Evolutionary conservation across 805 yeast species (phyloP), one percentile per base, ranked within the genome.

Genomic region (Dipodascus albidus): DNA sequence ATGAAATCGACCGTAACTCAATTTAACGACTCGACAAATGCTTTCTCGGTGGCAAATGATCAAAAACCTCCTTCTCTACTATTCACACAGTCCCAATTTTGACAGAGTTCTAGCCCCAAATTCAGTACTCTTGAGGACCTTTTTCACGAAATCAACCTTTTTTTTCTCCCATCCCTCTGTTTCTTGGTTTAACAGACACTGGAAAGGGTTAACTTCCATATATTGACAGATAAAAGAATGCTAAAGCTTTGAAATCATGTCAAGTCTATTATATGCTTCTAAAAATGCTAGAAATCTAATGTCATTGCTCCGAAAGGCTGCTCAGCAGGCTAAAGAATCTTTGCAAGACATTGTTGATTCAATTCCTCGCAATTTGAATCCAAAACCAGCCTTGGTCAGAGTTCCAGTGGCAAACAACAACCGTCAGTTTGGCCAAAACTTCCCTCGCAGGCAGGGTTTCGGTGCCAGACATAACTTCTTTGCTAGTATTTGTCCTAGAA

Each of bases 281-380:
- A 41, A 41, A 20, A 4, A 41, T 20, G 22, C 22, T 20, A 20
- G 31, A 47, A 21, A 20, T 20, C 27, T 47, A 4, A 11, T 20
- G 24, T 47, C 49, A 9, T 27, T 47, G 19, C 27, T 47, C 4
- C 4, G 31, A 21, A 47, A 47, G 31, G 49, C 49, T n/a, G 49
- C 49, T 23, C 24, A 47, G 31, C 49, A 47, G 27, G 49, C 49
- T 21, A 9, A 17, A 4, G 49, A 47, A 27, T 47, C 49, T 22
- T n/a, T 47, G 14, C 31, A 47, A 15, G 49, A 47, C 14, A 15
- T 47, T 6, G 49, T 23, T 11, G 31, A 47, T 47, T 47, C 49
- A 15, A 23, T 47, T 9, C 49, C 24, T 14, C 49, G 31, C 4
- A 11, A 20, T 4, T 27, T 21, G 14, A 23, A 23, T n/a, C 49